These are phyloP conservation scores for Trypanosoma melophagium DNA, from an alignment of 208 protist genomes.

Conservation along the genomic window DNA sequence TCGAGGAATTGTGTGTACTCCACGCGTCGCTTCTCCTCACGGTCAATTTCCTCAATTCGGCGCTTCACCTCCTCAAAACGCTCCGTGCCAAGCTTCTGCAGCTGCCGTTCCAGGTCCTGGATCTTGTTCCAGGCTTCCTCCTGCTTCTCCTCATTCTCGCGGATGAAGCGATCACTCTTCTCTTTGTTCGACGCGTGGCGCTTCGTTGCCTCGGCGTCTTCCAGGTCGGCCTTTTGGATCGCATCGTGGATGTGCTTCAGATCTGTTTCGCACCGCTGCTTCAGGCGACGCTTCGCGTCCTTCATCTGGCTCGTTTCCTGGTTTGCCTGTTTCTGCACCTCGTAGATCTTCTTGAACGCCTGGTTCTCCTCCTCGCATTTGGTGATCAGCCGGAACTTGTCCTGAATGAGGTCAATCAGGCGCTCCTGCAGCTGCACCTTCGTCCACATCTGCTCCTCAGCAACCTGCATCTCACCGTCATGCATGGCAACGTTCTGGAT, in stretches of 20 bases:
- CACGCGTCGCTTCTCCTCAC: constrained; percentile 50
- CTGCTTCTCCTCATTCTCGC: constrained; percentile 54
- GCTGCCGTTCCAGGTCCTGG: constrained; percentile 50
- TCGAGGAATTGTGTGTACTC: constrained; percentile 54
- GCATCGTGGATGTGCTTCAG: constrained; percentile 61
- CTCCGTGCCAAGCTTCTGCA: constrained; percentile 47
- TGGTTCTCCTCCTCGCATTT: constrained; percentile 80
- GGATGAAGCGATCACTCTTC: constrained; percentile 44
- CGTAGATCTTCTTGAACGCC: constrained; percentile 73
- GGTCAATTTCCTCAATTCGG: constrained; percentile 54
- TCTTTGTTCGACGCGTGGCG: constrained; percentile 46
- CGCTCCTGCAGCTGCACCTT: constrained; percentile 83
- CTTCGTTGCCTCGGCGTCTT: constrained; percentile 55
- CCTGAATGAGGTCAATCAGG: constrained; percentile 71
- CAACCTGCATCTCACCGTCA: constrained; percentile 83
- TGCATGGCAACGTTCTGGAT: constrained; percentile 80
- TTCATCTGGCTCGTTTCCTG: constrained; percentile 59
- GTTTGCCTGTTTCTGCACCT: constrained; percentile 65
- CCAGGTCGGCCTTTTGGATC: constrained; percentile 56
- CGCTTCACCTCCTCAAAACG: constrained; percentile 55
- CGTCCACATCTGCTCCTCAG: constrained; percentile 84
- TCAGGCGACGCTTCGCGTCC: constrained; percentile 52
- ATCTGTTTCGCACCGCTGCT: constrained; percentile 58
- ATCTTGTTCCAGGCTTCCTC: constrained; percentile 59
- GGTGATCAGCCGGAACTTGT: constrained; percentile 76